phyloP scores from a whole-genome alignment of 2,329 filamentous ascomycete genomes.

The Epichloe hybrida region DNA sequence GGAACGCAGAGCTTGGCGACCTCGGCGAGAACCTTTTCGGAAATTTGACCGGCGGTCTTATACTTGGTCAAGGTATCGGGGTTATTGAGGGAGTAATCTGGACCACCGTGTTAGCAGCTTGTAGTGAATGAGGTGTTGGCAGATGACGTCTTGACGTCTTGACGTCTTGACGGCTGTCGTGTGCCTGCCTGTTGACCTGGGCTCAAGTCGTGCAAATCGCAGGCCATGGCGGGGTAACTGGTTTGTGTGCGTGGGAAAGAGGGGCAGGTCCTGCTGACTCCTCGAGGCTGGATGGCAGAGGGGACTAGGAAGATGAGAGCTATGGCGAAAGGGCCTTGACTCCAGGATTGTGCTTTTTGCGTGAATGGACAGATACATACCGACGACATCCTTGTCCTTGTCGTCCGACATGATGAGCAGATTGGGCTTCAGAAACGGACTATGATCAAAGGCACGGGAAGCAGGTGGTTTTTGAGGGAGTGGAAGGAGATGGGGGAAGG shows the following conservation, averaged over 20 bases:
- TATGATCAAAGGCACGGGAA: background rate
- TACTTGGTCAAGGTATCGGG: constrained; percentile 97
- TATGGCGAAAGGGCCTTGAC: background rate
- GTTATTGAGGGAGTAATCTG: constrained; percentile 83
- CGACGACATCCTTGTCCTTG: constrained; percentile 33
- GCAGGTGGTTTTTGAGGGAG: background rate
- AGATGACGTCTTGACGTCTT: background rate
- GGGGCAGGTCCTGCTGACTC: constrained; percentile 10
- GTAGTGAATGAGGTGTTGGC: background rate
- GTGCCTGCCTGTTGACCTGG: background rate
- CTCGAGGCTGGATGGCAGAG: background rate
- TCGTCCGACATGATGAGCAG: constrained; percentile 30
- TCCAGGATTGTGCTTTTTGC: background rate
- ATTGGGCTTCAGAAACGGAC: background rate
- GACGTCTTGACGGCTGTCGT: background rate
- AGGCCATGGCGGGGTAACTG: constrained; percentile 8
- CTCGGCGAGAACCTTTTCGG: constrained; percentile 84
- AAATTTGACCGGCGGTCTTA: constrained; percentile 91
- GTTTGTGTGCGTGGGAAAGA: constrained; percentile 9
- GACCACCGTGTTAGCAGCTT: background rate
- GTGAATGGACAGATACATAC: constrained; percentile 18
- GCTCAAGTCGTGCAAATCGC: background rate
- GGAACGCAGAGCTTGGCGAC: constrained; percentile 63
- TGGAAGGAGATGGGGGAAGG: constrained; percentile 3
- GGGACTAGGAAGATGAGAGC: background rate